Base-by-base conservation (phyloP, 768 basidiomycete species). In the Suillus ampliporus region DNA sequence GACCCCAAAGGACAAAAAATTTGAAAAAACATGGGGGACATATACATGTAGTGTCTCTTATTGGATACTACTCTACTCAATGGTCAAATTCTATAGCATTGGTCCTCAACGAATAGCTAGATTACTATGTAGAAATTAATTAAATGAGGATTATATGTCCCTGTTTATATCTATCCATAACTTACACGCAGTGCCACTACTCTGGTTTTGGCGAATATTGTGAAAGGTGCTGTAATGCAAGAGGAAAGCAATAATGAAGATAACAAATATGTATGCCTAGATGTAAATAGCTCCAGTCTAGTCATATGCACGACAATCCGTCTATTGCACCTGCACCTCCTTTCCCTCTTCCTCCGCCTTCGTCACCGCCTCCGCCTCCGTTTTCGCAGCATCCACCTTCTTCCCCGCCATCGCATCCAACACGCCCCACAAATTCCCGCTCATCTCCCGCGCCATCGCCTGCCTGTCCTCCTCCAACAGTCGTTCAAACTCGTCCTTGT, bases 401-500 rank as follows among this genome's bases (percentile, higher is more conserved):
- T 68, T 74, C 10, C 69, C 71, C 0, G 62, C 47, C 53, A 76
- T 46, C 8, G 62, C 64, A 23, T 75, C 70, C 6, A 74, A 51
- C 10, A 71, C 69, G 23, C 73, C 72, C 62, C 78, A 79, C 58
- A 83, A 61, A 7, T 77, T 80, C 19, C 79, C 81, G 2, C 78
- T 74, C 81, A 84, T 79, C 68, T 84, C 81, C 64, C 76, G 76
- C 62, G 78, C 76, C 77, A 81, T 78, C 35, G 78, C 78, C 69
- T 86, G 77, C 59, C 74, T 78, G 47, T 86, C 84, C 58, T 85
- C 84, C 68, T 86, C 84, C 67, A 86, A 72, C 68, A 79, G 58
- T 58, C 76, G 72, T 64, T 86, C 82, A 64, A 86, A 84, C 54
- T 83, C 77, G 38, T 67, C 79, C 70, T 82, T 85, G 75, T 87